Percentiles rank a stretch among this genome's conserved stretches.
phyloP scores from a whole-genome alignment of 2,329 filamentous ascomycete species.

The Verticillium dahliae region DNA sequence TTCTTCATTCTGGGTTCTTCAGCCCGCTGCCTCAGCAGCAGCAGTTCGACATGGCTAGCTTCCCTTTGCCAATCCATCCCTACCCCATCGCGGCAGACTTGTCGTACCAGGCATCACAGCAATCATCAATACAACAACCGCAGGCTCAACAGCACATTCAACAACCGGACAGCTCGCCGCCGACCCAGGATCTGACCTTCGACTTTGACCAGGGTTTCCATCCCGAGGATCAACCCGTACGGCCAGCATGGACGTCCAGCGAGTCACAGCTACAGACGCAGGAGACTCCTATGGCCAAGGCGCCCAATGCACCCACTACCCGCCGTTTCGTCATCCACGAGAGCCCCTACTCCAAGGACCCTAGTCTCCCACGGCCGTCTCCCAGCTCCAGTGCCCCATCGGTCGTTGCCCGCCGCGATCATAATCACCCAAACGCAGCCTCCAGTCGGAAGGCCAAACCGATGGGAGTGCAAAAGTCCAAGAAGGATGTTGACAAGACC shows the following conservation, averaged over 20 bases:
- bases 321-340: slow-evolving; percentile 27
- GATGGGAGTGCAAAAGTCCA: slow-evolving; percentile 22
- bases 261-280: background rate
- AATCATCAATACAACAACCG: too few relatives aligned
- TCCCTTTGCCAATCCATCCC: too few relatives aligned
- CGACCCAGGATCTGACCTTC: too few relatives aligned
- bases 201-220: too few relatives aligned
- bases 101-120: too few relatives aligned
- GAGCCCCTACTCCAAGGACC: background rate
- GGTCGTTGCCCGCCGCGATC: background rate
- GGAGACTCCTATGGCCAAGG: background rate
- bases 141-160: too few relatives aligned
- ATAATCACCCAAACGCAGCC: background rate
- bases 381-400: background rate
- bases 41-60: too few relatives aligned
- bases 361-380: background rate
- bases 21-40: background rate
- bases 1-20: background rate
- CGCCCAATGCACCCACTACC: background rate
- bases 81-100: too few relatives aligned
- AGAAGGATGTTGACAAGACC: slow-evolving; percentile 18
- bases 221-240: too few relatives aligned
- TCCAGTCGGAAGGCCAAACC: background rate
- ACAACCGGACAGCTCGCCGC: too few relatives aligned
- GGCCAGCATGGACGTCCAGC: background rate